A percentile compares a stretch with the other conserved stretches of the same genome.
Evolutionary conservation across 768 basidiomycete species (phyloP).

Genomic region (Rickenella mellea): DNA sequence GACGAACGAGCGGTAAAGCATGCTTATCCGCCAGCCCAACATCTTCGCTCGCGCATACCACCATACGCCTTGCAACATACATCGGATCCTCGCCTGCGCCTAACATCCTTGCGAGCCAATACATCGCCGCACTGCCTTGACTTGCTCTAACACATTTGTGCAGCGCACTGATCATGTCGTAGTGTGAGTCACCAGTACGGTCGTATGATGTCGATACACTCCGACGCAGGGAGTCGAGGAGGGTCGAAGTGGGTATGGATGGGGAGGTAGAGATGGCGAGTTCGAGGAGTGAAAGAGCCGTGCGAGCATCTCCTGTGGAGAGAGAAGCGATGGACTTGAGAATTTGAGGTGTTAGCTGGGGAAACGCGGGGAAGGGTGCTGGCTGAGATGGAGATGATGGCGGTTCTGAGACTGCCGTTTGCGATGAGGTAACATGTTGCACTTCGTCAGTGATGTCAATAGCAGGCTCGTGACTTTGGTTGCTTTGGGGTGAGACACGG

Average conservation of each 20-base stretch:
- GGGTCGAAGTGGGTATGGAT: constrained; percentile 30
- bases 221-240: constrained; percentile 49
- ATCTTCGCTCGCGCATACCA: constrained; percentile 81
- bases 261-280: constrained; percentile 42
- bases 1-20: constrained; percentile 64
- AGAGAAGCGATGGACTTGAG: constrained; percentile 41
- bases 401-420: constrained; percentile 12
- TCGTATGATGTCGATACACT: constrained; percentile 65
- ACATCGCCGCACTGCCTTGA: constrained; percentile 70
- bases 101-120: constrained; percentile 84
- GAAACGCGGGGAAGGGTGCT: constrained; percentile 15
- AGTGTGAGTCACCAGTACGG: constrained; percentile 63
- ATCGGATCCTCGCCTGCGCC: constrained; percentile 74
- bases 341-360: constrained; percentile 38
- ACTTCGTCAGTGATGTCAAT: constrained; percentile 4
- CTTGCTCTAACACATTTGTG: constrained; percentile 79
- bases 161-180: constrained; percentile 77
- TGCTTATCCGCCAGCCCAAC: constrained; percentile 71
- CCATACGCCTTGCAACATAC: constrained; percentile 63
- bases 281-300: constrained; percentile 70
- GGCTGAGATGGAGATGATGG: constrained; percentile 8
- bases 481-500: constrained; percentile 18
- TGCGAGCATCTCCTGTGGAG: constrained; percentile 64
- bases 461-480: background rate
- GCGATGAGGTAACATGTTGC: constrained; percentile 3